Evolutionary conservation across 805 yeast species (phyloP).

Genomic region (Sugiyamaella americana): DNA sequence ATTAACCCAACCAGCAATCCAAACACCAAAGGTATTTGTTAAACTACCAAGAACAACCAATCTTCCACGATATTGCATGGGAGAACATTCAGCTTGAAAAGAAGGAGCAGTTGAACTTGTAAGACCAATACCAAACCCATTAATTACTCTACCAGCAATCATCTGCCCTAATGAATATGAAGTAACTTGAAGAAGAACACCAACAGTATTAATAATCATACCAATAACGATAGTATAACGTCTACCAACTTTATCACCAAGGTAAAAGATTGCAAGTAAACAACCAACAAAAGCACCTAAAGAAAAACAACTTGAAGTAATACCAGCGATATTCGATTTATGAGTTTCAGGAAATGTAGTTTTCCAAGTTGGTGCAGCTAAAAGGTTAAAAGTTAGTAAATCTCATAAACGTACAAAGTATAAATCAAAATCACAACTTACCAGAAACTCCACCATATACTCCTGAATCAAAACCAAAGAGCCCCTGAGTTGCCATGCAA

Average conservation of each 20-base stretch:
- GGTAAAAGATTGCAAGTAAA: conserved; percentile 20
- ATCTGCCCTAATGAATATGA: conserved; percentile 21
- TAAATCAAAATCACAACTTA: too few species aligned
- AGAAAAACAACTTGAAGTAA: conserved; percentile 12
- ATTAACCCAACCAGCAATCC: conserved; percentile 12
- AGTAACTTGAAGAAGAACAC: conserved; percentile 42
- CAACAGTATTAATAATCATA: conserved; percentile 46
- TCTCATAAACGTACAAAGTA: too few species aligned
- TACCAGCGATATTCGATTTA: conserved; percentile 10
- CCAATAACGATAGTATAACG: conserved; percentile 54
- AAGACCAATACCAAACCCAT: conserved; percentile 55
- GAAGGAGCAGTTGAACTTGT: conserved; percentile 77
- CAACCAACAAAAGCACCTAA: conserved; percentile 6
- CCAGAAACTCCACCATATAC: conserved; percentile 10
- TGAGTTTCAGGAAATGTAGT: conserved; percentile 7
- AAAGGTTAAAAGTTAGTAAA: not conserved
- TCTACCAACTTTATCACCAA: conserved; percentile 58
- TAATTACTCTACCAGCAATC: conserved; percentile 55
- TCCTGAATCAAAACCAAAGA: conserved; percentile 12
- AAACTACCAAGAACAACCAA: conserved; percentile 20
- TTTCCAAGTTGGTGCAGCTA: conserved; percentile 6
- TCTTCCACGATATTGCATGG: conserved; percentile 59
- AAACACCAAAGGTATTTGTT: conserved; percentile 5
- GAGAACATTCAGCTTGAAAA: conserved; percentile 72
- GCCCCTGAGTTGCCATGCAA: conserved; percentile 5